Base-by-base conservation (phyloP, 148 eudicot species). In the Heliosperma pusillum region DNA sequence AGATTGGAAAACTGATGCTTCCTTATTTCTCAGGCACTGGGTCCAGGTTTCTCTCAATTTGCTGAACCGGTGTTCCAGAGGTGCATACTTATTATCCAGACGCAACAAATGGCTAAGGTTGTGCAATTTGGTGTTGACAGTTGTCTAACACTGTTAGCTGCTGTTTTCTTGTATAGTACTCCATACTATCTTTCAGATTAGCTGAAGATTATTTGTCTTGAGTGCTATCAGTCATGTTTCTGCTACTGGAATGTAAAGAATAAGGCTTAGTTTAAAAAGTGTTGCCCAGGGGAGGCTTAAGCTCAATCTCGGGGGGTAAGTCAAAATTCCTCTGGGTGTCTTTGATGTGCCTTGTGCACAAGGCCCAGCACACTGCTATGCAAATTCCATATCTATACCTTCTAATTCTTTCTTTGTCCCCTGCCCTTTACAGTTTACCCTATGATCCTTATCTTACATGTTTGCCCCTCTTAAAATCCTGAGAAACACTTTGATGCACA, bases 41-140 rank as follows among this genome's bases (percentile, higher is more conserved):
- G 98, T 57, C 80, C 90, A 8, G 98, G 96, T 69, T 94, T 94
- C 74, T 83, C 92, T 60, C 97, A 86, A 69, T 94, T 94, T 86
- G 93, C 98, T 44, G 93, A 87, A 71, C 98, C 98, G 30, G 96
- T 94, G 36, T 94, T 90, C 74, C 93, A 89, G 91, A 92, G 98
- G 88, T 94, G 98, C 89, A 89, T 89, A 80, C 84, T 82, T 77
- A 88, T 90, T 80, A 86, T 94, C 83, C 98, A 94, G 87, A 85
- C 89, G 50, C 98, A 94, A 77, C 96, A 84, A 73, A 63, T 88
- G 85, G 92, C 96, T 25, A 94, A 94, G 98, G 98, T 94, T 74
- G 68, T 52, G n/a, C 10, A 65, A 33, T 19, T 72, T 72, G 29
- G 6, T 63, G 58, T 60, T 36, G 2, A 69, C 62, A 29, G 60